Base-by-base conservation (phyloP, 208 protist genomes). In the Blechomonas ayalai region DNA sequence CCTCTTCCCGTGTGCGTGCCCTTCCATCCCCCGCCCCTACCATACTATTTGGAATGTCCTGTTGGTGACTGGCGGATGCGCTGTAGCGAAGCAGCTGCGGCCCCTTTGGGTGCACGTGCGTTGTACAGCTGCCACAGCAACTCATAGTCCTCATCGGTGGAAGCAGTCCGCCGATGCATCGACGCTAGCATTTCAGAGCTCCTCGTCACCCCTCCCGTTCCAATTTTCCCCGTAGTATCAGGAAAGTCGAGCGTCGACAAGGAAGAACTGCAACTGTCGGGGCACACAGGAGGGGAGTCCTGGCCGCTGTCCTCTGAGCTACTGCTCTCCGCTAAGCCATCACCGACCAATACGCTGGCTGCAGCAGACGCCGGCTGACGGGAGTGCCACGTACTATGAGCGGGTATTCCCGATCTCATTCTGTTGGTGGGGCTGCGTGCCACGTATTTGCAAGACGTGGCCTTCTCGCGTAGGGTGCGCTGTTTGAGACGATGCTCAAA, bases 101-200 rank as follows among this genome's bases (percentile, higher is more conserved):
- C 16, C 16, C 10, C 16, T 26, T 50, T 36, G 2, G 64, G 73
- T 1, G 54, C 65, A 10, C 73, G 62, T 42, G 36, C 25, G 3
- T 74, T 51, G 40, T 77, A 77, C 60, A 82, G 31, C 16, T 64
- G 41, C 73, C 73, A 82, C 50, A 82, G 42, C 27, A 66, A 38
- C 20, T 70, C 52, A 42, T 73, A 39, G 8, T 44, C 34, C 35
- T 43, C 19, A n/a, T 31, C 36, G 5, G 13, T 24, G 15, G 35
- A 20, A 15, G 33, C 5, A 34, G 56, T 16, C n/a, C 39, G 15
- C 25, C 42, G 29, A 23, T 32, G 19, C 16, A 24, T 12, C 1
- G 1, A 5, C 7, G 12, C 12, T 9, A 19, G 41, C 7, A 31
- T 13, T 9, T 33, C 6, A 25, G n/a, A 25, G 16, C 41, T 47